Base-by-base conservation (phyloP, 495 filamentous ascomycete genomes). In the Glarea lozoyensis region DNA sequence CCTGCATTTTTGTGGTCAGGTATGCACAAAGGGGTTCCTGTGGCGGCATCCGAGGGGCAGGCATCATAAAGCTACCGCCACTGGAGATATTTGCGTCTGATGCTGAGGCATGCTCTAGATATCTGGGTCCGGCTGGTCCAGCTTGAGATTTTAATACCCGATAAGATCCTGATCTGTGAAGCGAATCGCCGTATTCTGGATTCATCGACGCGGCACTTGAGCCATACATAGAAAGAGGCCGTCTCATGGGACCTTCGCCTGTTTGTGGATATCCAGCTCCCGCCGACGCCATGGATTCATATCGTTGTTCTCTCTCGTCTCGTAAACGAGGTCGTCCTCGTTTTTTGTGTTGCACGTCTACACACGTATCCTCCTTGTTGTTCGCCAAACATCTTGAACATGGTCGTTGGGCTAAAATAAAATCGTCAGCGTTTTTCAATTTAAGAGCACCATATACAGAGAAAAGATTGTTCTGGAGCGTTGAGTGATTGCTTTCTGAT, bases 291-390 rank as follows among this genome's bases (percentile, higher is more conserved):
- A 63, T 48, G 12, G 60, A 53, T 37, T 79, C 73, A 46, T 70
- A 78, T 48, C 73, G 70, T 19, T 65, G 54, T 49, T 77, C 67
- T 48, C 68, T 62, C 40, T 96, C 92, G 54, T 94, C 88, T 57
- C 90, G 83, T 55, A 98, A 69, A 39, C 92, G 82, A 52, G 92
- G 92, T 43, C 92, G 74, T 16, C 92, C 92, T 47, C 92, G 73
- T 59, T 96, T 97, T 65, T 96, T 98, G 63, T 97, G 90, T 52
- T 89, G 87, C 17, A 97, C 88, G 61, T 98, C 92, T 39, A 88
- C 71, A 52, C 90, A 97, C n/a, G 84, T 76, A 40, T 88, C 82
- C 74, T 94, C 63, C 49, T 80, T 81, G 41, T 75, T 74, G 58
- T 73, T 77, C 39, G 65, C 70, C 40, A 73, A 54, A 55, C 78